Conservation (phyloP, 106 monocot genomes). For the Dendrobium nobile region DNA sequence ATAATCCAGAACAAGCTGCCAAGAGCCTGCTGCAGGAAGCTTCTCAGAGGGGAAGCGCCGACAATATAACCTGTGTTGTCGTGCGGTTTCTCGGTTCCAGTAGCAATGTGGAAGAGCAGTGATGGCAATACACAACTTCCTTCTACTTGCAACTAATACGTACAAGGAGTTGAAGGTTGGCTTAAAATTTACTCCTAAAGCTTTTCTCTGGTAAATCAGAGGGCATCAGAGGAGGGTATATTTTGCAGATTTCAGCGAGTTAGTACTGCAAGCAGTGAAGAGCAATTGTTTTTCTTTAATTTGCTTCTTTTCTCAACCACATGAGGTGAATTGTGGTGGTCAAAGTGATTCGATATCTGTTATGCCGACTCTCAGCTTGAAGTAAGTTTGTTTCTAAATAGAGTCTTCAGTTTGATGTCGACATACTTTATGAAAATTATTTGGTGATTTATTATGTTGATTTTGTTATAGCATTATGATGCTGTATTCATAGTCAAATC, state of each 20-base stretch:
- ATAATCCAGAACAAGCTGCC: conserved; percentile 65
- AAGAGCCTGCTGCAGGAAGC: conserved; percentile 57
- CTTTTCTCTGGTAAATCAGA: background rate
- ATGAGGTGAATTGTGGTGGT: no score
- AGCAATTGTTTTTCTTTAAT: background rate
- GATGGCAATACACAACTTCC: background rate
- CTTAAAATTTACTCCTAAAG: background rate
- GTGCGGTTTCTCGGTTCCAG: conserved; percentile 46
- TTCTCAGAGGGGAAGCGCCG: conserved; percentile 59
- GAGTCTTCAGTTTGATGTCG: no score
- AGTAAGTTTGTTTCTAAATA: no score
- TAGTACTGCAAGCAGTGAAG: background rate
- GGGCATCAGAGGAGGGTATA: background rate
- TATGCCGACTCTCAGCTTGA: no score
- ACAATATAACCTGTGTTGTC: conserved; percentile 64
- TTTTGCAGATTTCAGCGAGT: background rate
- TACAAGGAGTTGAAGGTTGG: background rate
- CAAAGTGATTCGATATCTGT: no score
- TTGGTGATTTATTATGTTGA: no score
- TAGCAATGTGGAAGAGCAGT: background rate
- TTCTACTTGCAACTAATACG: background rate
- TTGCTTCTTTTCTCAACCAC: no score
- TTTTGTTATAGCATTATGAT: no score
- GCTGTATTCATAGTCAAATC: no score
- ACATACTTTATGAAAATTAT: no score